Conservation (phyloP, 495 filamentous ascomycete species). For the Terfezia claveryi region DNA sequence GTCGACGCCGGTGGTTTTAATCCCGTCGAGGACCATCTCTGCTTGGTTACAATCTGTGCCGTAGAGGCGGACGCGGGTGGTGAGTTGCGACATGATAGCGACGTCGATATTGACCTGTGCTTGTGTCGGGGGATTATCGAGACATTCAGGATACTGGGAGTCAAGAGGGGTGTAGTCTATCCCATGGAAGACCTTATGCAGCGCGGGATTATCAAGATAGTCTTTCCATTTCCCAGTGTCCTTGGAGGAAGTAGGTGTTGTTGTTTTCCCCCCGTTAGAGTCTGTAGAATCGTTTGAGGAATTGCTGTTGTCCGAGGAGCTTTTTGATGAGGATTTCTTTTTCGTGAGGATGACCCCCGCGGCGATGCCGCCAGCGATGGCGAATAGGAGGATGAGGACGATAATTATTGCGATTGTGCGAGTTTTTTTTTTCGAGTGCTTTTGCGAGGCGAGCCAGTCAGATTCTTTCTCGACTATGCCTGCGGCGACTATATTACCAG, state of each 20-base stretch:
- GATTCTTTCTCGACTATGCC: slow-evolving; percentile 26
- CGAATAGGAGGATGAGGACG: slow-evolving; percentile 39
- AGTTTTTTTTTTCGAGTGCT: slow-evolving; percentile 41
- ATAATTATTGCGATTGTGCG: slow-evolving; percentile 46
- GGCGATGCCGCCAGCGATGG: slow-evolving; percentile 55
- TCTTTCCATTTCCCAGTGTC: slow-evolving; percentile 41
- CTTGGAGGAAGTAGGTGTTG: background rate
- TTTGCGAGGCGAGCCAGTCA: slow-evolving; percentile 36
- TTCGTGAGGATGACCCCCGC: slow-evolving; percentile 43
- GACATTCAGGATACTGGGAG: slow-evolving; percentile 71
- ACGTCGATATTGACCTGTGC: slow-evolving; percentile 89
- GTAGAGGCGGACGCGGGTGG: slow-evolving; percentile 73
- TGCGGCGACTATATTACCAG: slow-evolving; percentile 6
- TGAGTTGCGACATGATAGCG: slow-evolving; percentile 77
- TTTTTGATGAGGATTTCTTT: slow-evolving; percentile 8
- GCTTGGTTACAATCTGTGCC: slow-evolving; percentile 98
- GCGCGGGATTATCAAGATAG: slow-evolving; percentile 52
- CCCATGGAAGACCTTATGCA: slow-evolving; percentile 91
- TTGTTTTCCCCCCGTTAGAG: slow-evolving; percentile 12
- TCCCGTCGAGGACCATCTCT: slow-evolving; percentile 71
- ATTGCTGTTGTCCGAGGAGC: background rate
- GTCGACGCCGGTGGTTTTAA: slow-evolving; percentile 47
- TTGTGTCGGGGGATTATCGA: slow-evolving; percentile 56
- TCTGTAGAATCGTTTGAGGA: slow-evolving; percentile 6
- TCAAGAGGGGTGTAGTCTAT: slow-evolving; percentile 91